phyloP scores from a whole-genome alignment of 257 asterid species.

The Gentiana dahurica region DNA sequence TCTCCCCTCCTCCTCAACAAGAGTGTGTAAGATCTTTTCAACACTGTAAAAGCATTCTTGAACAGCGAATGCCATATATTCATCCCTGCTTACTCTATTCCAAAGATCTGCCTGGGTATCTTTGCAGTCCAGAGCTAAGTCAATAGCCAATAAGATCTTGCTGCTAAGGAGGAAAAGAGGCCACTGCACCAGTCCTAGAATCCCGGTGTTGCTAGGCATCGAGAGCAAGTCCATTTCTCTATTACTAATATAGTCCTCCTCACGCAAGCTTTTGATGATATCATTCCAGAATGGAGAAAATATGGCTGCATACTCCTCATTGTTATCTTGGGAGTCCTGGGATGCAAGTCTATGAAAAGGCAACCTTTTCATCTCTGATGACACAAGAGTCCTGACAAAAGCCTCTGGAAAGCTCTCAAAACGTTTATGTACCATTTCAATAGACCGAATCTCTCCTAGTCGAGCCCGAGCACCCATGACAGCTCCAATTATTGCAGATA shows the following conservation, averaged over 20 bases:
- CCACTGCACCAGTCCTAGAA: slow-evolving; percentile 89
- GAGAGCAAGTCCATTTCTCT: slow-evolving; percentile 99
- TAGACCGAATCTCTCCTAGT: slow-evolving; percentile 96
- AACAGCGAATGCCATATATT: slow-evolving; percentile 97
- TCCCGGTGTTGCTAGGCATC: slow-evolving; percentile 96
- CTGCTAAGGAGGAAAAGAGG: slow-evolving; percentile 96
- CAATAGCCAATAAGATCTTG: slow-evolving; percentile 92
- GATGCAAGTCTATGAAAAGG: neutral
- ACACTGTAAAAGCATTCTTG: slow-evolving; percentile 87
- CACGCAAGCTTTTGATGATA: slow-evolving; percentile 87
- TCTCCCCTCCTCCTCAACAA: slow-evolving; percentile 95
- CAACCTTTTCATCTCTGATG: slow-evolving; percentile 59
- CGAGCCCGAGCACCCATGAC: slow-evolving; percentile 97
- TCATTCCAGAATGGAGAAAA: slow-evolving; percentile 99
- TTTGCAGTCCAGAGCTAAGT: slow-evolving; percentile 96
- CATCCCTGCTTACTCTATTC: slow-evolving; percentile 84
- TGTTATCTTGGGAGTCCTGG: slow-evolving; percentile 51
- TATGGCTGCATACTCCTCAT: slow-evolving; percentile 66
- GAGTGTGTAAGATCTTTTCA: slow-evolving; percentile 76
- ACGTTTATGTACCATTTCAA: slow-evolving; percentile 94
- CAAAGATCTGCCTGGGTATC: slow-evolving; percentile 87
- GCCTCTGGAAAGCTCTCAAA: slow-evolving; percentile 98
- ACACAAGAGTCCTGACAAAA: slow-evolving; percentile 72
- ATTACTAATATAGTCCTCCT: slow-evolving; percentile 90
- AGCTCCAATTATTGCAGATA: slow-evolving; percentile 95